Base-by-base conservation (phyloP, 495 filamentous ascomycete species). In the Sporormia fimetaria region DNA sequence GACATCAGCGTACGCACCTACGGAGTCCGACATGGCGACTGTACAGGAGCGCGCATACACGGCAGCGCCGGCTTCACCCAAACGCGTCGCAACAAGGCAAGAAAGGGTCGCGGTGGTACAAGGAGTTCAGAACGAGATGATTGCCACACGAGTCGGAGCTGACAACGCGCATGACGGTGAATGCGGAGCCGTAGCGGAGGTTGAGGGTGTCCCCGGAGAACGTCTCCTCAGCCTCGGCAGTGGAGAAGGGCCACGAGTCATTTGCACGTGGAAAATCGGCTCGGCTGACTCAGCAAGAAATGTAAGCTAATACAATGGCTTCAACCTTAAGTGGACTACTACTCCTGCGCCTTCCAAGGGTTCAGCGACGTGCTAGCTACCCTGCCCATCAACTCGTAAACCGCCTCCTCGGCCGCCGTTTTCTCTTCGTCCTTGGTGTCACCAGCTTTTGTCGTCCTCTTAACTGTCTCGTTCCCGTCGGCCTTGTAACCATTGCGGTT, bases 1-100 rank as follows among this genome's bases (percentile, higher is more conserved):
- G 12, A 20, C 10, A 23, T 23, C 12, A 4, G 16, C 5, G 21
- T 9, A 50, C 51, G 12, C 41, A 55, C 51, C 51, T 33, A 55
- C 51, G n/a, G 47, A 51, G 41, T 55, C 51, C 33, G 51, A 50
- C 51, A 55, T 55, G 15, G 32, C 41, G 28, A 35, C 22, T 22
- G 44, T 21, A 22, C 18, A 23, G 25, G 44, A 31, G 27, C 25
- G 34, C 36, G 32, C 41, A 24, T 22, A 20, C 21, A 5, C 17
- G 10, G 22, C 16, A 21, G 34, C 22, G 29, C 17, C 18, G 30
- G 38, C 17, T 26, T 54, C 51, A 54, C 49, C 51, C 37, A 44
- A 22, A 32, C 15, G 44, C 23, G 39, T 44, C 44, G 37, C 35
- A 21, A 41, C 32, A 38, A 15, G 28, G 22, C 17, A 7, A 16